Percentiles rank a stretch among this genome's conserved stretches.
These are phyloP conservation scores for Nymphaea colorata DNA, from an alignment of 164 flowering plant species.

Conservation along the genomic window DNA sequence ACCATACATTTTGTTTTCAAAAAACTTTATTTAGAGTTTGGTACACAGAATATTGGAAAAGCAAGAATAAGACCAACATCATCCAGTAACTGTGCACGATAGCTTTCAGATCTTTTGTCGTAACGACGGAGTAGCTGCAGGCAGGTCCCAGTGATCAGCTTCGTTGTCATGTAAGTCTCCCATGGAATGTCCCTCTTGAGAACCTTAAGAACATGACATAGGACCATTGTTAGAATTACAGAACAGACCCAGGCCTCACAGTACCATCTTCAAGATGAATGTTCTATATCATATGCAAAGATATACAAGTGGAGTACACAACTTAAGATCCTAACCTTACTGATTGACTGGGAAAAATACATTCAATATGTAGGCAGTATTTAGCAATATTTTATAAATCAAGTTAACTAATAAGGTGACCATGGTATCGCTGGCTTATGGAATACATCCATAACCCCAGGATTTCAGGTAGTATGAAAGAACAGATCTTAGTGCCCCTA, in stretches of 20 bases:
- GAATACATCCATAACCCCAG: no score
- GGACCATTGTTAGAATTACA: background rate
- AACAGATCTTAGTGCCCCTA: no score
- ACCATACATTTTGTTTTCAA: no score
- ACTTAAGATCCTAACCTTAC: no score
- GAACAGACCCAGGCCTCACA: background rate
- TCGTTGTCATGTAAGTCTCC: constrained; percentile 97
- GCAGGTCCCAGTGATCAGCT: constrained; percentile 81
- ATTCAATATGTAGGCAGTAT: background rate
- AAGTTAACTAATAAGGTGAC: no score
- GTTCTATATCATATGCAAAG: background rate
- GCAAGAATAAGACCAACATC: constrained; percentile 41
- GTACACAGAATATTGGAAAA: background rate
- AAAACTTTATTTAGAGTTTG: no score
- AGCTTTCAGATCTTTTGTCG: constrained; percentile 70
- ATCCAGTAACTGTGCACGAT: constrained; percentile 72
- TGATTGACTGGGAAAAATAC: background rate
- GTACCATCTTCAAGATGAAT: background rate
- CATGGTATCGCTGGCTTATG: no score
- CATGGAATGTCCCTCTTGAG: constrained; percentile 94
- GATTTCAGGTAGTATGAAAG: no score
- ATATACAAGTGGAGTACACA: background rate
- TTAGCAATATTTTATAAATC: no score
- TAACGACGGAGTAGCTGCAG: constrained; percentile 93
- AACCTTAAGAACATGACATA: constrained; percentile 31